Conservation (phyloP, 257 asterid species). For the Gentiana straminea region DNA sequence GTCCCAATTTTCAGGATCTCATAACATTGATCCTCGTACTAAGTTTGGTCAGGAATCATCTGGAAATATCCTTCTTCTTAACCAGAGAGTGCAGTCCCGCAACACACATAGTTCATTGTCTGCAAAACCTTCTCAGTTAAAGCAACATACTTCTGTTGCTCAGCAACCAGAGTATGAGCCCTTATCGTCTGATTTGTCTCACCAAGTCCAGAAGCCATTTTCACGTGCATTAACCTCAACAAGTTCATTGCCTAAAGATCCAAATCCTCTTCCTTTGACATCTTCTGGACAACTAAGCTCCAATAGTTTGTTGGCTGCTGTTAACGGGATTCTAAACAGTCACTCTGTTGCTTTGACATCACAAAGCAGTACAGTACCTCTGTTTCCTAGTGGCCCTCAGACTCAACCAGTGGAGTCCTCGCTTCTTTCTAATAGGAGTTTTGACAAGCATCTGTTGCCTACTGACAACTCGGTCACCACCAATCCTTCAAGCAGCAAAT, state of each 20-base stretch:
- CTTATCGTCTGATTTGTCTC: conserved; percentile 15
- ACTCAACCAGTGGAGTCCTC: conserved; percentile 12
- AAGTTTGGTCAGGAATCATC: conserved; percentile 32
- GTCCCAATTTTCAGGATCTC: conserved; percentile 31
- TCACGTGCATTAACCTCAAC: conserved; percentile 18
- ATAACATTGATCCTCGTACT: conserved; percentile 18
- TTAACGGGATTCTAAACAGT: conserved; percentile 37
- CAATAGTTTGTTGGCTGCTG: conserved; percentile 44
- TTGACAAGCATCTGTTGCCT: conserved; percentile 21
- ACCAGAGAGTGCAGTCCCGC: conserved; percentile 25
- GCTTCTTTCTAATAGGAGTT: conserved; percentile 26
- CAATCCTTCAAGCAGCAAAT: conserved; percentile 20
- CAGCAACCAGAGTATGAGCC: conserved; percentile 27
- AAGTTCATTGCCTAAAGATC: conserved; percentile 36
- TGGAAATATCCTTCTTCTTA: conserved; percentile 24
- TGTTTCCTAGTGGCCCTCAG: conserved; percentile 20
- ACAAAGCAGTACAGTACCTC: conserved; percentile 15
- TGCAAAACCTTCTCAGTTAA: conserved; percentile 23
- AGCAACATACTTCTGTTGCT: conserved; percentile 21
- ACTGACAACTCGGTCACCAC: conserved; percentile 20
- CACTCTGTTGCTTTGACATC: conserved; percentile 20
- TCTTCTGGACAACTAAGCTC: conserved; percentile 48
- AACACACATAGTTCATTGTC: conserved; percentile 25
- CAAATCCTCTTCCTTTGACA: conserved; percentile 26
- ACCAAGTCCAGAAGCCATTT: conserved; percentile 4